phyloP scores from a whole-genome alignment of 2,329 filamentous ascomycete genomes.

The Sporothrix euskadiensis region DNA sequence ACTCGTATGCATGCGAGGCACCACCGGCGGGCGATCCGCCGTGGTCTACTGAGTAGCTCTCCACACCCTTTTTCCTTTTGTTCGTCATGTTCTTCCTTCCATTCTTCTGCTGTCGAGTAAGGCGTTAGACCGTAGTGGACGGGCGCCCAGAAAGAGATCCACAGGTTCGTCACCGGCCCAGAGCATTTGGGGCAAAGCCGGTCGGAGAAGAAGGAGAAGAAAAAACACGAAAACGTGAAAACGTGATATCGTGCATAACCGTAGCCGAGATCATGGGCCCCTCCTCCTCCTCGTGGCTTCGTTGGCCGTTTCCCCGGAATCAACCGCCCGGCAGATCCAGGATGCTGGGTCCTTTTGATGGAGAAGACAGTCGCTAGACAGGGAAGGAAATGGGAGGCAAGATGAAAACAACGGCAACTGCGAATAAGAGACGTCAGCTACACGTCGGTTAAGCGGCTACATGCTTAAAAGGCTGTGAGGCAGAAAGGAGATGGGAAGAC shows the following conservation, averaged over 20 bases:
- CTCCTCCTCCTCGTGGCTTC: not conserved
- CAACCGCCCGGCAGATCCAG: conserved; percentile 10
- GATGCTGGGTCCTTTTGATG: not conserved
- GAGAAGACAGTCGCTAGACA: not conserved
- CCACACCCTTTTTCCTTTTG: not conserved
- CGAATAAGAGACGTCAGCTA: not conserved
- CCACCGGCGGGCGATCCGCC: not conserved
- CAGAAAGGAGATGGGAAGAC: not conserved
- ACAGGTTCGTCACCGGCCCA: not conserved
- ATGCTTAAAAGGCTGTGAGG: not conserved
- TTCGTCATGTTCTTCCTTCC: not conserved
- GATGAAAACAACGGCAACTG: not conserved
- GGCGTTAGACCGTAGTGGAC: not conserved
- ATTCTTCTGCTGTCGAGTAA: not conserved
- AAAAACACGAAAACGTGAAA: not conserved
- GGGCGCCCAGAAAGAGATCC: not conserved
- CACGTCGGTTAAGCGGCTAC: conserved; percentile 22
- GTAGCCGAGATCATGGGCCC: not conserved
- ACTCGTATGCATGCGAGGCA: not conserved
- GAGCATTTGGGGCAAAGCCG: not conserved
- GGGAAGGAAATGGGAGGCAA: not conserved
- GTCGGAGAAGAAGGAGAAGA: not conserved
- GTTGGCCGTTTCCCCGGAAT: not conserved
- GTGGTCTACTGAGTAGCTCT: not conserved
- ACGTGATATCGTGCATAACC: not conserved